These are phyloP conservation scores for Dipteronia sinensis DNA, from an alignment of 345 rosid genomes.

Conservation along the genomic window DNA sequence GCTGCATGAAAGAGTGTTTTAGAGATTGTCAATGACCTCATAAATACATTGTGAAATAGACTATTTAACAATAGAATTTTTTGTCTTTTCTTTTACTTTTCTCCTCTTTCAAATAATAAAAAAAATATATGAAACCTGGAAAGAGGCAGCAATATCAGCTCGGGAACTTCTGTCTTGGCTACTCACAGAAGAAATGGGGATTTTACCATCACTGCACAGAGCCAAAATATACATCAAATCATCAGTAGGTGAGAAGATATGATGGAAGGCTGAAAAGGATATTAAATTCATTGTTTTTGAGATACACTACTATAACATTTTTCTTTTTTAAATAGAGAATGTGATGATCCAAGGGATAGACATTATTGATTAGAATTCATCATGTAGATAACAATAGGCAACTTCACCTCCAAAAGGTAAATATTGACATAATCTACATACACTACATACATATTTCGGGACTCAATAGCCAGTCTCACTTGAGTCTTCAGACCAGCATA, in stretches of 20 bases:
- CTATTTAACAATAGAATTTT: neutral
- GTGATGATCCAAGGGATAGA: neutral
- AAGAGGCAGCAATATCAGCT: conserved; percentile 95
- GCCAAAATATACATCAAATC: neutral
- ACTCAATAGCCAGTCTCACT: conserved; percentile 87
- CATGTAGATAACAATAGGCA: conserved; percentile 7
- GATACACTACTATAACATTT: neutral
- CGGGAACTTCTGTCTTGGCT: conserved; percentile 70
- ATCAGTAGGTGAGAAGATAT: conserved; percentile 4
- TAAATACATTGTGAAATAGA: conserved; percentile 4
- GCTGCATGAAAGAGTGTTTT: conserved; percentile 43
- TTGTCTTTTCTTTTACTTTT: neutral
- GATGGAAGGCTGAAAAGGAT: neutral
- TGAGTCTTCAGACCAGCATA: conserved; percentile 98
- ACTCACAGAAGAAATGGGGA: conserved; percentile 70
- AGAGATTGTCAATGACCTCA: neutral
- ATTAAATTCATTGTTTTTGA: neutral
- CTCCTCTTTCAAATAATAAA: neutral
- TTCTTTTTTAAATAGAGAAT: neutral
- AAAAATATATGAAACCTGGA: conserved; percentile 57
- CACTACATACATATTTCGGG: conserved; percentile 79
- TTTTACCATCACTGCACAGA: conserved; percentile 58
- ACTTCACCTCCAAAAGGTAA: conserved; percentile 18
- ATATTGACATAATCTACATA: conserved; percentile 30
- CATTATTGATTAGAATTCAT: neutral